phyloP scores from a whole-genome alignment of 2,329 filamentous ascomycete species.

The Ramichloridium luteum region DNA sequence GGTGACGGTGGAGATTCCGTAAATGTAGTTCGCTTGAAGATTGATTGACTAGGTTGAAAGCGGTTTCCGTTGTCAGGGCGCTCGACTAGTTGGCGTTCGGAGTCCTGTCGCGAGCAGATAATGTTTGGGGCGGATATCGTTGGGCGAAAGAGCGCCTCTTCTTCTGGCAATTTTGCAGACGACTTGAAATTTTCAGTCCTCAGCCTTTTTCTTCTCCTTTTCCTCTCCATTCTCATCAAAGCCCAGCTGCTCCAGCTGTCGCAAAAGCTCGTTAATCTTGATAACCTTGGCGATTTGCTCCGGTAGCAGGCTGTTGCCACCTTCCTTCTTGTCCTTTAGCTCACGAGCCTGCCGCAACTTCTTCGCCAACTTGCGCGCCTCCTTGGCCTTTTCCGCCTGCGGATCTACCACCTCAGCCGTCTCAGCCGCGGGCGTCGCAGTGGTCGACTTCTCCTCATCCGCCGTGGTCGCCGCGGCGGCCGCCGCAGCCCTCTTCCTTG shows the following conservation, averaged over 20 bases:
- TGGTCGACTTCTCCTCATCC: constrained; percentile 30
- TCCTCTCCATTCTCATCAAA: constrained; percentile 69
- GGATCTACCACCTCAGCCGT: constrained; percentile 44
- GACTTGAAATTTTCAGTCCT: neutral
- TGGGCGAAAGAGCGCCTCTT: too few relatives aligned
- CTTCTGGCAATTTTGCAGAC: neutral
- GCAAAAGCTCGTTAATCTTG: constrained; percentile 86
- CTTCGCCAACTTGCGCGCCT: constrained; percentile 81
- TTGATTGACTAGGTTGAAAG: too few relatives aligned
- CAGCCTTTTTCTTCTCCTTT: constrained; percentile 9
- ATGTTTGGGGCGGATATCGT: too few relatives aligned
- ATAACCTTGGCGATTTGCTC: constrained; percentile 97
- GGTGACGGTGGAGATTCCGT: constrained; percentile 15
- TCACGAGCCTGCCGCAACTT: constrained; percentile 91
- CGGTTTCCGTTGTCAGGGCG: too few relatives aligned
- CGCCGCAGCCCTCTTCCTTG: constrained; percentile 47
- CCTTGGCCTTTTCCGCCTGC: constrained; percentile 78
- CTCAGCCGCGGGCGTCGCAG: constrained; percentile 20
- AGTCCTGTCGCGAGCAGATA: too few relatives aligned
- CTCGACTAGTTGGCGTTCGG: too few relatives aligned
- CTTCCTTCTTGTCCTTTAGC: constrained; percentile 79
- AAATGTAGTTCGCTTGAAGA: too few relatives aligned
- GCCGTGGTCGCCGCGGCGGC: constrained; percentile 26
- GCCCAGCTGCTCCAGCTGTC: constrained; percentile 73
- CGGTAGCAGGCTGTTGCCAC: constrained; percentile 68